A percentile compares a stretch with the other conserved stretches of the same genome.
These are phyloP conservation scores for Paracoccidioides lutzii DNA, from an alignment of 2,329 filamentous ascomycete genomes.

Conservation along the genomic window DNA sequence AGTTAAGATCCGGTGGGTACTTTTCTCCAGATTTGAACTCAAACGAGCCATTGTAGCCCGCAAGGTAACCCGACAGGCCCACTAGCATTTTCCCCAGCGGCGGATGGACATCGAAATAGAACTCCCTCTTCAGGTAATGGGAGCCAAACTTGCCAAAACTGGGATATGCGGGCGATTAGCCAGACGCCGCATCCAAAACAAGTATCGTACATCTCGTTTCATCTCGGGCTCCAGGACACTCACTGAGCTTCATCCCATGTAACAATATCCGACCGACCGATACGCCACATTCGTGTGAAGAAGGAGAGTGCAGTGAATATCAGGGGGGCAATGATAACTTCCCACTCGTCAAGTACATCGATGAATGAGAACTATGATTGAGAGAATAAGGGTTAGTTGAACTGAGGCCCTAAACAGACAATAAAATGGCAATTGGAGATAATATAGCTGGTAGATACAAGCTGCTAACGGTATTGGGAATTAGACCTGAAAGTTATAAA, in stretches of 20 bases:
- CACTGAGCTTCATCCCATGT: constrained; percentile 69
- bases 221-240: constrained; percentile 17
- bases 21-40: constrained; percentile 98
- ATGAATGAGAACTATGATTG: constrained; percentile 17
- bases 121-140: constrained; percentile 97
- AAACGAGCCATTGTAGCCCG: constrained; percentile 97
- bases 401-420: background rate
- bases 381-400: background rate
- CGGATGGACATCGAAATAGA: constrained; percentile 97
- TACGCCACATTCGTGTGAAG: constrained; percentile 56
- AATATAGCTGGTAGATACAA: too few relatives aligned
- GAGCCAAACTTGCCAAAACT: constrained; percentile 75
- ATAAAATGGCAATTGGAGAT: background rate
- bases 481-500: too few relatives aligned
- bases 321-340: constrained; percentile 50
- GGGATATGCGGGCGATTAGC: constrained; percentile 2
- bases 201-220: too few relatives aligned
- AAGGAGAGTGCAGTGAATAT: constrained; percentile 51
- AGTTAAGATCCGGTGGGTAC: constrained; percentile 87
- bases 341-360: constrained; percentile 41
- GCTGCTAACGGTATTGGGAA: too few relatives aligned
- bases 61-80: constrained; percentile 86
- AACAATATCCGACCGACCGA: constrained; percentile 56
- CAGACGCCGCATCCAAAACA: too few relatives aligned
- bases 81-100: constrained; percentile 98